A percentile compares a stretch with the other conserved stretches of the same genome.
Conservation (phyloP, 768 basidiomycete genomes). For the Suillus alpinus region DNA sequence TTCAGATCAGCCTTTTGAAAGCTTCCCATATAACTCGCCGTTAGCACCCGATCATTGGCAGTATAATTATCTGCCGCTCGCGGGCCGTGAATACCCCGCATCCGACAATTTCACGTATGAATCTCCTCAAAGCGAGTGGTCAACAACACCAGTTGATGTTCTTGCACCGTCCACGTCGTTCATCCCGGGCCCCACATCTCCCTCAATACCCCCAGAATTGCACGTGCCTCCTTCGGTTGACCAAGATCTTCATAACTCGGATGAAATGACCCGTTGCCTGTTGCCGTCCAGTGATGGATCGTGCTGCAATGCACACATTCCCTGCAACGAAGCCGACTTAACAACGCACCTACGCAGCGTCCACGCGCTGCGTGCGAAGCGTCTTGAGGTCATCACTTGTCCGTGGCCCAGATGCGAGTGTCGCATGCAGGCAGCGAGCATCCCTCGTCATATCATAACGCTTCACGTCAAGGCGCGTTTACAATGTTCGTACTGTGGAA, state of each 20-base stretch:
- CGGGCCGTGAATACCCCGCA: not conserved
- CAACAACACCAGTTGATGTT: not conserved
- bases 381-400: not conserved
- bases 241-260: not conserved
- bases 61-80: not conserved
- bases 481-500: not conserved
- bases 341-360: not conserved
- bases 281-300: not conserved
- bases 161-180: not conserved
- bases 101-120: not conserved
- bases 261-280: not conserved
- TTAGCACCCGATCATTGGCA: not conserved
- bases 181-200: not conserved
- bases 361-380: not conserved
- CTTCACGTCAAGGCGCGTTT: not conserved
- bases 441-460: not conserved
- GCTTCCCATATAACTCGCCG: not conserved
- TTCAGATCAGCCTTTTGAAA: not conserved
- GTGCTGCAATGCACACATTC: not conserved
- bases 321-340: not conserved
- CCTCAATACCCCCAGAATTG: not conserved
- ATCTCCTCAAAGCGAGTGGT: not conserved
- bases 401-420: not conserved
- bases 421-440: not conserved
- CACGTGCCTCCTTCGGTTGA: not conserved